These are phyloP conservation scores for Handroanthus guayacan DNA, from an alignment of 257 asterid genomes.

Conservation along the genomic window DNA sequence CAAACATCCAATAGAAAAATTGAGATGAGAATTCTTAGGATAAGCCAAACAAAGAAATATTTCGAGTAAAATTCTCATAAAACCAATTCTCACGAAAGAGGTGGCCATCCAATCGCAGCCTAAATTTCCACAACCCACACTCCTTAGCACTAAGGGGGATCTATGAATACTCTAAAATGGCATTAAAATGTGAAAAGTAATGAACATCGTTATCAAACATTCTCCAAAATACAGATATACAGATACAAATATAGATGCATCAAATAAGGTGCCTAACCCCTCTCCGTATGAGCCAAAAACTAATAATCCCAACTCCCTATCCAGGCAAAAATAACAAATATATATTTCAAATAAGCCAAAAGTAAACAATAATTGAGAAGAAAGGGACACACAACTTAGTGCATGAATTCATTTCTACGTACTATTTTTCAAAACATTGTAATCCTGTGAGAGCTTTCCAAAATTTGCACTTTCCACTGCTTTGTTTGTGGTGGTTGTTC, in stretches of 20 bases:
- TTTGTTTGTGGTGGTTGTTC: constrained; percentile 1
- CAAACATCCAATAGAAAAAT: no score
- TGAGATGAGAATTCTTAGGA: no score
- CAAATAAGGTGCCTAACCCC: no score
- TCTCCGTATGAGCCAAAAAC: background rate
- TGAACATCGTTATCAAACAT: background rate
- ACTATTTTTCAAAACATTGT: background rate
- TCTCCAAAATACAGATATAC: background rate
- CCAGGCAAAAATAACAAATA: background rate
- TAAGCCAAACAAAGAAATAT: no score
- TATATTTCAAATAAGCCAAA: background rate
- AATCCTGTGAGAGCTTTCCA: background rate
- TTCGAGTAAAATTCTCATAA: no score
- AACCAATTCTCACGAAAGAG: no score
- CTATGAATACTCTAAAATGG: background rate
- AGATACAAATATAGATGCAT: background rate
- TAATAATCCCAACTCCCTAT: background rate
- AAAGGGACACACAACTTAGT: background rate
- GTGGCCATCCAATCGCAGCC: no score
- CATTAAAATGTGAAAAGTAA: background rate
- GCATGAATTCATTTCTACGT: background rate
- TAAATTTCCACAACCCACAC: no score
- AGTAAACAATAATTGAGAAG: no score
- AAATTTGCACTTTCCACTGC: background rate
- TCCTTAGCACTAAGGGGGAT: no score